Evolutionary conservation across 2,329 filamentous ascomycete genomes (phyloP).

Genomic region (Ophiostoma sp.): DNA sequence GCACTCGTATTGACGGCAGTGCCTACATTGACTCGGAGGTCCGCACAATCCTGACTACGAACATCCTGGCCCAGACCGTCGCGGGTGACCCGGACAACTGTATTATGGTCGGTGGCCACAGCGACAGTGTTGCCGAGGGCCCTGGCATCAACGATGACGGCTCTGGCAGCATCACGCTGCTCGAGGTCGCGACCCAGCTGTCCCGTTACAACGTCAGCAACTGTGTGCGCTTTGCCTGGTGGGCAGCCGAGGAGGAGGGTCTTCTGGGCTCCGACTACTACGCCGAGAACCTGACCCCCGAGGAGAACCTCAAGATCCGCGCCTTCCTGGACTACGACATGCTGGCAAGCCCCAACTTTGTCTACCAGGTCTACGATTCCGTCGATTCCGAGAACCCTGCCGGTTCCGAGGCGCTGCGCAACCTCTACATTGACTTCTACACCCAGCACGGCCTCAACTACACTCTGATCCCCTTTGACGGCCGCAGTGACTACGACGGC

Average conservation of each 20-base stretch:
- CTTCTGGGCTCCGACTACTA: conserved; percentile 60
- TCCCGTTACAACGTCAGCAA: conserved; percentile 55
- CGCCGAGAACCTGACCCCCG: conserved; percentile 46
- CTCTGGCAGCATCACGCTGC: conserved; percentile 56
- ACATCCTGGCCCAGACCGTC: conserved; percentile 58
- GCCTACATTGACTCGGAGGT: conserved; percentile 57
- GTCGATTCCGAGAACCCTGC: conserved; percentile 61
- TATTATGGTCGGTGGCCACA: conserved; percentile 61
- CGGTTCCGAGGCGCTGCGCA: conserved; percentile 63
- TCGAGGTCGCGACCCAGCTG: conserved; percentile 58
- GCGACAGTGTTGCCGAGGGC: conserved; percentile 56
- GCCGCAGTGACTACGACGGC: conserved; percentile 72
- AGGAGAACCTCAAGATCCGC: conserved; percentile 58
- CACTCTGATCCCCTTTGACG: conserved; percentile 69
- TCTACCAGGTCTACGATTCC: conserved; percentile 65
- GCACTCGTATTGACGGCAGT: conserved; percentile 47
- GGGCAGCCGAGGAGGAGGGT: conserved; percentile 62
- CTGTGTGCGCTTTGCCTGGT: conserved; percentile 63
- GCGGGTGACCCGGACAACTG: conserved; percentile 57
- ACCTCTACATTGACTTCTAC: conserved; percentile 65
- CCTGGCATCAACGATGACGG: conserved; percentile 77
- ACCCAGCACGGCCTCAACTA: conserved; percentile 55
- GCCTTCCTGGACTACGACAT: conserved; percentile 68
- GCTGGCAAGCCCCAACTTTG: conserved; percentile 61
- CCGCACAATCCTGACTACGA: conserved; percentile 49